phyloP scores from a whole-genome alignment of 75 land plant genomes.

The Gnetum montanum region DNA sequence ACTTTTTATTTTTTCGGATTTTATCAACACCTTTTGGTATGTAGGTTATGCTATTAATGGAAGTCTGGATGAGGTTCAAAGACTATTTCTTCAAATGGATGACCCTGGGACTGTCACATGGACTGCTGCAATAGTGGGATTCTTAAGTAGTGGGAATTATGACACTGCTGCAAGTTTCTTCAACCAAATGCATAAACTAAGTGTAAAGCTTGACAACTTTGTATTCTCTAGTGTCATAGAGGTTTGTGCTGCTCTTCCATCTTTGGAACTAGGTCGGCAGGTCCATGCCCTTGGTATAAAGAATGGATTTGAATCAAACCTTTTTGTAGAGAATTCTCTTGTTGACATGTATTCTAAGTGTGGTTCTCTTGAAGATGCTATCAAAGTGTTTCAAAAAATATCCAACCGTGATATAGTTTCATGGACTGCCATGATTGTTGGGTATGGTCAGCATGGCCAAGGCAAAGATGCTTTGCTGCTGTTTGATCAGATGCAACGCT shows the following conservation, averaged over 20 bases:
- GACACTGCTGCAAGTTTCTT: slow-evolving; percentile 23
- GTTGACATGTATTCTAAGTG: slow-evolving; percentile 35
- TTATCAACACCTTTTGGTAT: no score
- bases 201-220: slow-evolving; percentile 23
- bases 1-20: no score
- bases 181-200: slow-evolving; percentile 16
- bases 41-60: slow-evolving; percentile 22
- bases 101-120: slow-evolving; percentile 20
- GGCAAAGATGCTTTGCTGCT: slow-evolving; percentile 16
- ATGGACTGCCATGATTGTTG: slow-evolving; percentile 37
- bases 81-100: slow-evolving; percentile 15
- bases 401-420: slow-evolving; percentile 13
- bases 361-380: slow-evolving; percentile 19
- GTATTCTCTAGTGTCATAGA: slow-evolving; percentile 23
- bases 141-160: no score
- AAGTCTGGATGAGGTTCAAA: slow-evolving; percentile 4
- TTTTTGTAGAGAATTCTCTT: slow-evolving; percentile 18
- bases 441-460: slow-evolving; percentile 36
- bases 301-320: slow-evolving; percentile 20
- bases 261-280: slow-evolving; percentile 23
- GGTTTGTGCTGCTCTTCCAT: slow-evolving; percentile 23
- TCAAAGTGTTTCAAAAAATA: slow-evolving; percentile 16
- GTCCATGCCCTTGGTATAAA: slow-evolving; percentile 28
- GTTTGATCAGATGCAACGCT: slow-evolving; percentile 22
- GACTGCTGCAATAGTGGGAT: slow-evolving; percentile 24